Evolutionary conservation across 768 basidiomycete species (phyloP), one percentile per base, ranked within the genome.

Genomic region (Mycena vulgaris): DNA sequence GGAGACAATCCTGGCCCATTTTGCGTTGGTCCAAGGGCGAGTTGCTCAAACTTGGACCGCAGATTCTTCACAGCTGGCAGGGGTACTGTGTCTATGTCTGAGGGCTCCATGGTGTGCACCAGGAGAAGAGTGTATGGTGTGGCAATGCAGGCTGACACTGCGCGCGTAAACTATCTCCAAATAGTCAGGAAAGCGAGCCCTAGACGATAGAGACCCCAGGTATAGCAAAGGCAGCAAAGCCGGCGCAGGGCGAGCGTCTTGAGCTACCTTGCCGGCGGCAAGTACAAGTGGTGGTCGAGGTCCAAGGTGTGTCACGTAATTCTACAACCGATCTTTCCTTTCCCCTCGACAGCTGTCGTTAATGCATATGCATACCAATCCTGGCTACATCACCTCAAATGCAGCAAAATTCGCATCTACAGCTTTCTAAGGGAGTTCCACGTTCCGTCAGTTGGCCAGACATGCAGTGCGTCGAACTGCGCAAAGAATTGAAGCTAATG

Each of bases 31-130:
- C 83, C 82, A 52, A 83, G 81, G 5, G 92, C 90, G 28, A 93
- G 80, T 73, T 89, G 87, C 77, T 95, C 93, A 75, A 94, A 95
- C 75, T 83, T 88, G 33, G 91, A 92, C 51, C 88, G 88, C 21
- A 95, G 83, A 68, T 86, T 92, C 78, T 87, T 90, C 61, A 94
- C 92, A 3, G 92, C 89, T 42, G 88, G 88, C 21, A 86, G 82
- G 40, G 90, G 84, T 5, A 81, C 83, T 23, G 87, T 85, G 78
- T 92, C 89, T 70, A 90, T 83, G 70, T 85, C 80, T 37, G 67
- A 42, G 1, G 64, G 60, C 37, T 70, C 59, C 68, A 73, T 73
- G 56, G 61, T 42, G 53, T 17, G 60, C 68, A 56, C 30, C 52
- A 19, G 19, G 62, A 68, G n/a, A 45, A 39, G n/a, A n/a, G n/a